Base-by-base conservation (phyloP, 441 rosid species). In the Bocquillonia castaneifolia region DNA sequence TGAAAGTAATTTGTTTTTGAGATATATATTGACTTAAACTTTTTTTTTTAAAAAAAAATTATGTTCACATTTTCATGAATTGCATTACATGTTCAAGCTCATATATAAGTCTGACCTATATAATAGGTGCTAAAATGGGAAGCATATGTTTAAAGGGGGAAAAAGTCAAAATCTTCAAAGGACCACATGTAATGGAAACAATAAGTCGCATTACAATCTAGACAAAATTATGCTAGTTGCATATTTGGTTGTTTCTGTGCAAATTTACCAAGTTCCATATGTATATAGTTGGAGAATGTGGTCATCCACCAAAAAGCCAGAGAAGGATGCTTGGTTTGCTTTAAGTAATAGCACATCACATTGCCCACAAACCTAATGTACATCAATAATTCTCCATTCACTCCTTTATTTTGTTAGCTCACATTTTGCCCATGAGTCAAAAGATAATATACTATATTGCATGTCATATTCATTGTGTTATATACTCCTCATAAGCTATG, bases 381-480 rank as follows among this genome's bases (percentile, higher is more conserved):
- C 28, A 76, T 47, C 74, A 68, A 76, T 60, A 54, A 67, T 62
- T 63, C 72, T 67, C 71, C 72, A 58, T 56, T 64, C 9, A 60
- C 65, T 40, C 61, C 45, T 55, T 25, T 53, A 10, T 52, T 67
- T 67, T 73, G 85, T 68, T 77, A 68, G 76, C 48, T 75, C 80
- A 75, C 73, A 69, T 70, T 31, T 63, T 68, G 65, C 31, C 80
- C 71, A 69, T 74, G 72, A 63, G 66, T 50, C 69, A 59, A 63
- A 68, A 73, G 72, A 72, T 79, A 72, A 67, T 67, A 61, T 68
- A 67, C 3, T 37, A 3, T 34, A 56, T 17, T 32, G 63, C 55
- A 36, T 59, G 31, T 15, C 53, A 42, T 61, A 52, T 25, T 39
- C 48, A 53, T 59, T 68, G 63, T 39, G 67, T 66, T 36, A 50